Evolutionary conservation across 2,329 filamentous ascomycete species (phyloP).

Genomic region (Sclerotinia subarctica): DNA sequence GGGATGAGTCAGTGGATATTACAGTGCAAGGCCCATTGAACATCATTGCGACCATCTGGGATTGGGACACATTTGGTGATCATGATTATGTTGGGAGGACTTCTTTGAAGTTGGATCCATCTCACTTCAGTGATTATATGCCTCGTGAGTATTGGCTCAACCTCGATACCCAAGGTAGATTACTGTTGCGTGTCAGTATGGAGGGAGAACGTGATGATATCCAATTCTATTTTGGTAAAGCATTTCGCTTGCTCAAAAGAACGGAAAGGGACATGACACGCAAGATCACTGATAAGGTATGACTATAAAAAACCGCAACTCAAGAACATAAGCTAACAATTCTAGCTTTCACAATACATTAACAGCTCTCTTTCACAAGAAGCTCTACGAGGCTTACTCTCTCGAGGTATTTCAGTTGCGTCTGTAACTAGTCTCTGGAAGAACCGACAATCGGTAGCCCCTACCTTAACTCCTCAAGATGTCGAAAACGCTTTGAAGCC

Average conservation of each 20-base stretch:
- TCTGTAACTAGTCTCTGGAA: conserved; percentile 69
- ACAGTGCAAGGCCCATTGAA: conserved; percentile 89
- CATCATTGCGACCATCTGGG: conserved; percentile 95
- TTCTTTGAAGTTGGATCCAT: conserved; percentile 96
- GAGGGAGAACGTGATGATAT: conserved; percentile 98
- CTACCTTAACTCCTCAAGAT: conserved; percentile 65
- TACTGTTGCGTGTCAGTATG: conserved; percentile 93
- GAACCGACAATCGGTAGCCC: conserved; percentile 53
- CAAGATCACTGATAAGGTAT: conserved; percentile 94
- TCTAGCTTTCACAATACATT: conserved; percentile 85
- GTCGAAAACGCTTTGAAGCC: conserved; percentile 78
- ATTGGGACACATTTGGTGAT: conserved; percentile 95
- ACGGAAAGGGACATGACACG: conserved; percentile 98
- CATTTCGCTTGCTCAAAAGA: conserved; percentile 90
- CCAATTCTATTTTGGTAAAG: conserved; percentile 96
- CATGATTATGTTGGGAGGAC: conserved; percentile 96
- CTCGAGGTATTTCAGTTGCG: conserved; percentile 65
- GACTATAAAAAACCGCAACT: conserved; percentile 14
- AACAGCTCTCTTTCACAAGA: conserved; percentile 82
- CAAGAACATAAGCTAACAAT: conserved; percentile 18
- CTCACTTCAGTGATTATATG: conserved; percentile 93
- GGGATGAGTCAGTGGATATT: conserved; percentile 97
- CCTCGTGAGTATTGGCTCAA: conserved; percentile 98
- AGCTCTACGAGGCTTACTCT: conserved; percentile 71
- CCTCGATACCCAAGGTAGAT: conserved; percentile 86